These are phyloP conservation scores for Mycena crocata DNA, from an alignment of 768 basidiomycete genomes.

Conservation along the genomic window DNA sequence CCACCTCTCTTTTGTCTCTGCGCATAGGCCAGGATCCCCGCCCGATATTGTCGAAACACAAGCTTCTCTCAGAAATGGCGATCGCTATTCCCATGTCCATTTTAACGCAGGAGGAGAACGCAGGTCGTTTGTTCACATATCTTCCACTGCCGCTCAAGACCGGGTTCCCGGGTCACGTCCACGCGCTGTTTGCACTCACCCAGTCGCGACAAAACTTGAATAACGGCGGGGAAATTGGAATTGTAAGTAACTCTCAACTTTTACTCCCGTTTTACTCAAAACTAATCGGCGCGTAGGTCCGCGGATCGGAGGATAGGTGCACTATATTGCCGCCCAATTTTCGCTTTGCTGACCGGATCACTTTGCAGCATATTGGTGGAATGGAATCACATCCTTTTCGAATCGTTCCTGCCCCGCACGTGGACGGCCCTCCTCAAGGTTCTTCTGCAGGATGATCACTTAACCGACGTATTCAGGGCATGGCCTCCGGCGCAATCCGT, in stretches of 20 bases:
- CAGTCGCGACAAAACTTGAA: conserved; percentile 57
- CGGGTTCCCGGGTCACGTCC: conserved; percentile 57
- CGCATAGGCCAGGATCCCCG: conserved; percentile 41
- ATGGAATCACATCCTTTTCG: conserved; percentile 62
- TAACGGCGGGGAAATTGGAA: conserved; percentile 53
- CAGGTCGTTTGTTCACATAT: conserved; percentile 61
- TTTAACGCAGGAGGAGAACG: neutral
- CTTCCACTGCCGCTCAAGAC: conserved; percentile 61
- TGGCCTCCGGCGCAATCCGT: conserved; percentile 53
- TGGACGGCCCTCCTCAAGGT: conserved; percentile 53
- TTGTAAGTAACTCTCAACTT: no score
- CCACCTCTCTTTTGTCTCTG: conserved; percentile 39
- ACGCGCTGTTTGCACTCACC: conserved; percentile 60
- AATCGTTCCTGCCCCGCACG: conserved; percentile 56
- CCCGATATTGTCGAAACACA: conserved; percentile 48
- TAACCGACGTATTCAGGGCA: conserved; percentile 47
- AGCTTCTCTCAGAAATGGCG: conserved; percentile 53
- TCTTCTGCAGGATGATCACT: conserved; percentile 37
- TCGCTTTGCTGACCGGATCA: neutral
- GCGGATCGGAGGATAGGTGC: conserved; percentile 55
- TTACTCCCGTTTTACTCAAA: no score
- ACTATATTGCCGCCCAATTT: conserved; percentile 6
- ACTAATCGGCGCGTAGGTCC: no score
- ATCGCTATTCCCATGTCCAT: conserved; percentile 48
- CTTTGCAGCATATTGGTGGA: conserved; percentile 52